A percentile compares a stretch with the other conserved stretches of the same genome.
These are phyloP conservation scores for Artemisia tridentata DNA, from an alignment of 129 eudicot species.

Conservation along the genomic window DNA sequence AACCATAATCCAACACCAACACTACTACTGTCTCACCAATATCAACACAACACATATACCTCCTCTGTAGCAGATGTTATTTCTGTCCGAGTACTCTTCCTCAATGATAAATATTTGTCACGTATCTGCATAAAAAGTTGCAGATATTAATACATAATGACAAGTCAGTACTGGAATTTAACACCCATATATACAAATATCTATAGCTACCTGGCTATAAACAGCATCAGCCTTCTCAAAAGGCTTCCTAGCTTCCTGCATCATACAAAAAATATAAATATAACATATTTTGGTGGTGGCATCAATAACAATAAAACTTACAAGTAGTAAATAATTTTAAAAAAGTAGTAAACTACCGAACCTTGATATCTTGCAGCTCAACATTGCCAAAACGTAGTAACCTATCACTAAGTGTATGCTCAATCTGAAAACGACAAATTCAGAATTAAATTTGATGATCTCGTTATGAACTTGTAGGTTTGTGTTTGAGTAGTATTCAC, in stretches of 20 bases:
- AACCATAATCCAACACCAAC: too few relatives aligned
- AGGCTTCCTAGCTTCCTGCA: constrained; percentile 94
- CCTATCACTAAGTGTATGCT: constrained; percentile 59
- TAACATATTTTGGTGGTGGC: neutral
- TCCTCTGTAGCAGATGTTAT: constrained; percentile 65
- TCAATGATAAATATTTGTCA: constrained; percentile 71
- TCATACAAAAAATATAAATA: neutral
- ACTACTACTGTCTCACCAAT: too few relatives aligned
- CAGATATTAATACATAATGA: neutral
- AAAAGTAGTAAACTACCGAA: constrained; percentile 30
- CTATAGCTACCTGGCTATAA: constrained; percentile 74
- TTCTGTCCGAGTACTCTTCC: constrained; percentile 79
- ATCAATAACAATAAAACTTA: neutral
- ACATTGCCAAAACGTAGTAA: constrained; percentile 58
- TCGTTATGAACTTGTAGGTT: neutral
- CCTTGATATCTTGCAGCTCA: constrained; percentile 86
- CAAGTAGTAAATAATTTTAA: neutral
- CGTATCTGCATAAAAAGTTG: constrained; percentile 49
- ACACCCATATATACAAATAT: neutral
- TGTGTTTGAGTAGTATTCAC: constrained; percentile 13
- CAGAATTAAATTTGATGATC: neutral
- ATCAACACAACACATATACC: constrained; percentile 65
- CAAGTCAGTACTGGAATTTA: neutral
- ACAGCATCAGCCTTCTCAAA: constrained; percentile 81
- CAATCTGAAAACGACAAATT: constrained; percentile 54